Conservation (phyloP, 352 stramenopile genomes). For the Plasmopara muralis region DNA sequence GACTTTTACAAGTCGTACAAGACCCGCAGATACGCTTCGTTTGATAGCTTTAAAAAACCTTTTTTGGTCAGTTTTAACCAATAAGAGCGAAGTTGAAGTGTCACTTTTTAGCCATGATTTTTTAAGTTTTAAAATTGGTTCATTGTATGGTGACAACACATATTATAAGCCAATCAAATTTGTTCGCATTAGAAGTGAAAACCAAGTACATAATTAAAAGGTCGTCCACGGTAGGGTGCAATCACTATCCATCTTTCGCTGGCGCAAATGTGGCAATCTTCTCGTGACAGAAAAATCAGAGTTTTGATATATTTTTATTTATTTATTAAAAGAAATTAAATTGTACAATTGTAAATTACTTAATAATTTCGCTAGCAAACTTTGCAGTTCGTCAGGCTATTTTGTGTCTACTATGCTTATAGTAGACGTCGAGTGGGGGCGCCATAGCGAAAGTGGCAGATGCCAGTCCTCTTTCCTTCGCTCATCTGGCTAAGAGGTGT, state of each 20-base stretch:
- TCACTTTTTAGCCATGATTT: no score
- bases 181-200: no score
- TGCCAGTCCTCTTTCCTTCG: conserved; percentile 20
- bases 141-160: no score
- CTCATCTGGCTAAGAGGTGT: conserved; percentile 4
- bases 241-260: no score
- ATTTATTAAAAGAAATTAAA: no score
- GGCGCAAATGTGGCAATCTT: no score
- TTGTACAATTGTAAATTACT: no score
- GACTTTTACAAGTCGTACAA: conserved; percentile 3
- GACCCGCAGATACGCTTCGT: not conserved
- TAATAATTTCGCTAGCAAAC: no score
- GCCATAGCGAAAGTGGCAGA: conserved; percentile 57
- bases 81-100: conserved; percentile 20
- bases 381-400: not conserved
- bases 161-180: no score
- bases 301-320: not conserved
- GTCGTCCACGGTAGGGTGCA: no score
- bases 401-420: conserved; percentile 4
- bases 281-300: no score
- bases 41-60: conserved; percentile 9
- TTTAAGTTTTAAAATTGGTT: not conserved
- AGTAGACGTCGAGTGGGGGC: conserved; percentile 30
- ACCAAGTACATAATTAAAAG: no score
- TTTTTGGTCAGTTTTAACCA: conserved; percentile 12